These are phyloP conservation scores for Thalassiosira mediterranea DNA, from an alignment of 352 stramenopile species.

Conservation along the genomic window DNA sequence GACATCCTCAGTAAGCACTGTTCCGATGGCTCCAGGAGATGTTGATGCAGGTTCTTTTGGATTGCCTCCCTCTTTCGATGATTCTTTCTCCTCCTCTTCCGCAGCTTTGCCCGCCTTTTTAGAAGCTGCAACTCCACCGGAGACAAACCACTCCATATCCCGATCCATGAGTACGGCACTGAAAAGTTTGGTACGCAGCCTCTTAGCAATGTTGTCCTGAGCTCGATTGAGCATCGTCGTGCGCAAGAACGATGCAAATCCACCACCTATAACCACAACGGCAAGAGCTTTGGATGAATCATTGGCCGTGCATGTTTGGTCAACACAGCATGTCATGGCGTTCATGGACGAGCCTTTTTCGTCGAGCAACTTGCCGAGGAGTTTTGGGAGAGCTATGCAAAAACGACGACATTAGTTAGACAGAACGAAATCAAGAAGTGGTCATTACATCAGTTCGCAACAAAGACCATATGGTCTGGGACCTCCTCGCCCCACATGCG, in stretches of 20 bases:
- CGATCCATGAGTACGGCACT: slow-evolving; percentile 53
- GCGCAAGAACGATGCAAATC: slow-evolving; percentile 71
- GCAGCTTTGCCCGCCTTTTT: background rate
- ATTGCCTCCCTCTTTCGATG: background rate
- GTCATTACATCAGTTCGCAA: background rate
- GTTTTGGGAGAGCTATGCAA: slow-evolving; percentile 57
- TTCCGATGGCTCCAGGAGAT: slow-evolving; percentile 65
- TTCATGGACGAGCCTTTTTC: slow-evolving; percentile 50
- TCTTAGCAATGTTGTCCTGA: slow-evolving; percentile 70
- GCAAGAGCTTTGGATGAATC: slow-evolving; percentile 48
- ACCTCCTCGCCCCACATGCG: background rate
- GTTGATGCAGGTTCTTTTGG: slow-evolving; percentile 18
- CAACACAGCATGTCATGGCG: slow-evolving; percentile 14
- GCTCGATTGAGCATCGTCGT: slow-evolving; percentile 72
- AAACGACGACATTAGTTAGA: background rate
- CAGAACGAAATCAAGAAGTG: slow-evolving; percentile 1
- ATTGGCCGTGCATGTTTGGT: slow-evolving; percentile 21
- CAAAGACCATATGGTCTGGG: too few relatives aligned
- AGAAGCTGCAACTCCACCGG: slow-evolving; percentile 5
- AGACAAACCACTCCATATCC: slow-evolving; percentile 79
- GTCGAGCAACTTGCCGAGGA: slow-evolving; percentile 77
- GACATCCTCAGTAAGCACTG: slow-evolving; percentile 76
- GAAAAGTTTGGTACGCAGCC: slow-evolving; percentile 68
- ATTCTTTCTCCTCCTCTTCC: slow-evolving; percentile 1
- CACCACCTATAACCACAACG: slow-evolving; percentile 69